Base-by-base conservation (phyloP, 768 basidiomycete species). In the Leucocoprinus sp. region DNA sequence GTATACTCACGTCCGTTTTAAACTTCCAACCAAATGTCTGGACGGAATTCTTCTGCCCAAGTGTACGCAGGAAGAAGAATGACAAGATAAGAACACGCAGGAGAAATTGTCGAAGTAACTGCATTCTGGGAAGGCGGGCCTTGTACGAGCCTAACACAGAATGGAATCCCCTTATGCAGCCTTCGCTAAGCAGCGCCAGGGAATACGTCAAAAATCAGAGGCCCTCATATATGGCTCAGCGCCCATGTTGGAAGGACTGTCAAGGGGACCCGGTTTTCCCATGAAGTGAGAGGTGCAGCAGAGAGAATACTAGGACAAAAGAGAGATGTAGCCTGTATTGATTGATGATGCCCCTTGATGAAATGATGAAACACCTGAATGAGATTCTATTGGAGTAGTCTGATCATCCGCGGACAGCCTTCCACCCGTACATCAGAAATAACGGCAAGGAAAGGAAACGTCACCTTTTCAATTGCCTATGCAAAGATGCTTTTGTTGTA, bases 1-100 rank as follows among this genome's bases (percentile, higher is more conserved):
- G 31, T 4, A n/a, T n/a, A 14, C 31, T 31, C n/a, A 31, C 31
- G n/a, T 31, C 31, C n/a, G 31, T 31, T 14, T 14, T 5, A n/a
- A 31, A 66, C 51, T 55, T 51, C 66, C 66, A 67, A 43, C 57
- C 51, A 43, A 68, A 67, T 52, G 56, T 41, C 37, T 51, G 46
- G 15, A 45, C 9, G 38, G 24, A 26, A 37, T 44, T 50, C n/a
- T n/a, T n/a, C 41, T 56, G 53, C 2, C 54, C 57, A 18, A 12
- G 26, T 29, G 21, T 40, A 26, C 31, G 40, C 15, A 40, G 44
- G 27, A 26, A 14, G 15, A 46, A 21, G 39, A 36, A 38, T n/a
- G 37, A 37, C 34, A 21, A 17, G 8, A 35, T 22, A 37, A 29
- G n/a, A 34, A 45, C 29, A 18, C 37, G 43, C 19, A 37, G 19